A percentile compares a stretch with the other conserved stretches of the same genome.
Conservation (phyloP, 805 yeast species). For the Wickerhamomyces sydowiorum region DNA sequence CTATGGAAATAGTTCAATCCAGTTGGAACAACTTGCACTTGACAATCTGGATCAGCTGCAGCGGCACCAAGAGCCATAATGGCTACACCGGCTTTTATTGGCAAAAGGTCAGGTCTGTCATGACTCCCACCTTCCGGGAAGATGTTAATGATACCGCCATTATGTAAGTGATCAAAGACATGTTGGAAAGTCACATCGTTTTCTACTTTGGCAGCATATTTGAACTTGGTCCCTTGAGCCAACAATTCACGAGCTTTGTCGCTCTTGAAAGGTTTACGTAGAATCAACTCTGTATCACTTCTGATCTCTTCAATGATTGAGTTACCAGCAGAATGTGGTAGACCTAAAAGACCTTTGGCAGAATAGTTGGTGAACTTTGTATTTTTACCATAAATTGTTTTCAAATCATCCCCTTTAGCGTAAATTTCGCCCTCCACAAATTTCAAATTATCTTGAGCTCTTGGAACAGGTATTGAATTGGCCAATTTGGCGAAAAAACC, state of each 20-base stretch:
- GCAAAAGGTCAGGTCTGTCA: slow-evolving; percentile 84
- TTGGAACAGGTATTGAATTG: slow-evolving; percentile 79
- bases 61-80: slow-evolving; percentile 96
- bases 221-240: slow-evolving; percentile 54
- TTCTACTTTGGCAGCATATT: slow-evolving; percentile 75
- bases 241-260: slow-evolving; percentile 43
- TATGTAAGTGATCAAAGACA: slow-evolving; percentile 76
- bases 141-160: slow-evolving; percentile 79
- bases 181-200: slow-evolving; percentile 74
- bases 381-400: slow-evolving; percentile 51
- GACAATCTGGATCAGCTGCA: slow-evolving; percentile 66
- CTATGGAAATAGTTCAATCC: slow-evolving; percentile 97
- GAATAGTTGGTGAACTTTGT: slow-evolving; percentile 62
- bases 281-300: slow-evolving; percentile 63
- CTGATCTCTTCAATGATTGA: slow-evolving; percentile 60
- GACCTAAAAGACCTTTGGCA: slow-evolving; percentile 59
- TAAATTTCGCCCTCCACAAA: slow-evolving; percentile 64
- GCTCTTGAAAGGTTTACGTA: slow-evolving; percentile 64
- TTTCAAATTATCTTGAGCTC: slow-evolving; percentile 81
- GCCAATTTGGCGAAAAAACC: slow-evolving; percentile 73
- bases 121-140: slow-evolving; percentile 99
- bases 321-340: slow-evolving; percentile 76
- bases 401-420: slow-evolving; percentile 42
- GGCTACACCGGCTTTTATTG: slow-evolving; percentile 95
- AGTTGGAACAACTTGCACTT: slow-evolving; percentile 85